Percentiles rank a stretch among this genome's conserved stretches.
These are phyloP conservation scores for Stereocaulon alpinum DNA, from an alignment of 495 filamentous ascomycete species.

Conservation along the genomic window DNA sequence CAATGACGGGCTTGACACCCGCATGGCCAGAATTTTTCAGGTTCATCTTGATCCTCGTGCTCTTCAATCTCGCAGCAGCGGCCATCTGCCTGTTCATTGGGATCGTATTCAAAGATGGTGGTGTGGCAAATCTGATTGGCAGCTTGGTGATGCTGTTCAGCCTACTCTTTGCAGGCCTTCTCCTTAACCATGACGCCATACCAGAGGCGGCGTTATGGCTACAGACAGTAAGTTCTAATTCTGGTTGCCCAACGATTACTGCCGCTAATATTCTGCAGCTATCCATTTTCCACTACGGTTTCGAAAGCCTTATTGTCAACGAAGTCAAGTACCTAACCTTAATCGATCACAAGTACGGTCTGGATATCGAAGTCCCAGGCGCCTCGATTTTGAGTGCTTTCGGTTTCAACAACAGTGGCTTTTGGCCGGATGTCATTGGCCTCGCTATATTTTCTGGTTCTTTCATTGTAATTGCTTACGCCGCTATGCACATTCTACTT, in stretches of 20 bases:
- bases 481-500: constrained; percentile 84
- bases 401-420: constrained; percentile 73
- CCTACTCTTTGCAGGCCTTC: constrained; percentile 80
- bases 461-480: constrained; percentile 84
- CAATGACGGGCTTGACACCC: constrained; percentile 91
- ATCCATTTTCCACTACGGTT: constrained; percentile 99
- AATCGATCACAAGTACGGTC: constrained; percentile 83
- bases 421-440: constrained; percentile 78
- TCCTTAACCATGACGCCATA: constrained; percentile 91
- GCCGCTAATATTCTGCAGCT: constrained; percentile 39
- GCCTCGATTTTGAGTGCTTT: constrained; percentile 90
- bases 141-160: constrained; percentile 97
- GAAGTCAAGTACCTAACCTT: constrained; percentile 87
- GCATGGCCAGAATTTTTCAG: constrained; percentile 77
- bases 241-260: not conserved
- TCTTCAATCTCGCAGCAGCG: constrained; percentile 93
- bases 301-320: constrained; percentile 94
- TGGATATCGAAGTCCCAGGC: constrained; percentile 93
- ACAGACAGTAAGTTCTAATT: constrained; percentile 50
- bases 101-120: constrained; percentile 80
- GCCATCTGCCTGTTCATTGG: constrained; percentile 93
- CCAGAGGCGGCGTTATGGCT: constrained; percentile 75
- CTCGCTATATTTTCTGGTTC: constrained; percentile 69
- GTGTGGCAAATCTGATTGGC: constrained; percentile 92
- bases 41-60: constrained; percentile 81